phyloP scores from a whole-genome alignment of 2,329 filamentous ascomycete species.

The Colletotrichum paranaense region DNA sequence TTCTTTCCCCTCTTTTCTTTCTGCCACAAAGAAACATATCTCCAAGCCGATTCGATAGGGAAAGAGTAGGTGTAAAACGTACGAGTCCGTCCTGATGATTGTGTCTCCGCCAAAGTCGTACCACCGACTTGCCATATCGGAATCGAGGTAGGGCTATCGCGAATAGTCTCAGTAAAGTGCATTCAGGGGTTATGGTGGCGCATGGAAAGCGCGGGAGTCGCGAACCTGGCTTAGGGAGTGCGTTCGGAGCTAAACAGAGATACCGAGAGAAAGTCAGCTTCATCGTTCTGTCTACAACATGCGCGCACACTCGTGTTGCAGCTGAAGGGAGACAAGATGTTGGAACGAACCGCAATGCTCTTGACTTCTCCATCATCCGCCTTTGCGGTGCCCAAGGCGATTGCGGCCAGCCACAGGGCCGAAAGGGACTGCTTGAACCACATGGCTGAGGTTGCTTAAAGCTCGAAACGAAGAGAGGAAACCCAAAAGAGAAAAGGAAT shows the following conservation, averaged over 20 bases:
- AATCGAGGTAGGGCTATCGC: constrained; percentile 90
- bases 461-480: constrained; percentile 18
- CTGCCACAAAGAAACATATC: background rate
- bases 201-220: constrained; percentile 10
- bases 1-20: background rate
- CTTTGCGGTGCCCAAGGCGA: constrained; percentile 63
- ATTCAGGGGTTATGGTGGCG: constrained; percentile 2
- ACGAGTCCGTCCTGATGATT: constrained; percentile 80
- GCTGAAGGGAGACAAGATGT: background rate
- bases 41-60: background rate
- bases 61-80: constrained; percentile 46
- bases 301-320: background rate
- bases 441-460: constrained; percentile 50
- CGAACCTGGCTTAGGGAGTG: constrained; percentile 82
- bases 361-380: constrained; percentile 57
- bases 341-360: constrained; percentile 60
- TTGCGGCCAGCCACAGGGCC: constrained; percentile 60
- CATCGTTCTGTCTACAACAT: background rate
- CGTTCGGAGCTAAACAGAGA: constrained; percentile 76
- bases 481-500: constrained; percentile 19
- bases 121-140: constrained; percentile 98
- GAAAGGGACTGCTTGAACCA: constrained; percentile 58
- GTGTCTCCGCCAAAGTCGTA: constrained; percentile 99
- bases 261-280: constrained; percentile 31
- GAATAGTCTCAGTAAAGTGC: constrained; percentile 32